These are phyloP conservation scores for Trapa incisa DNA, from an alignment of 345 rosid species.

Conservation along the genomic window DNA sequence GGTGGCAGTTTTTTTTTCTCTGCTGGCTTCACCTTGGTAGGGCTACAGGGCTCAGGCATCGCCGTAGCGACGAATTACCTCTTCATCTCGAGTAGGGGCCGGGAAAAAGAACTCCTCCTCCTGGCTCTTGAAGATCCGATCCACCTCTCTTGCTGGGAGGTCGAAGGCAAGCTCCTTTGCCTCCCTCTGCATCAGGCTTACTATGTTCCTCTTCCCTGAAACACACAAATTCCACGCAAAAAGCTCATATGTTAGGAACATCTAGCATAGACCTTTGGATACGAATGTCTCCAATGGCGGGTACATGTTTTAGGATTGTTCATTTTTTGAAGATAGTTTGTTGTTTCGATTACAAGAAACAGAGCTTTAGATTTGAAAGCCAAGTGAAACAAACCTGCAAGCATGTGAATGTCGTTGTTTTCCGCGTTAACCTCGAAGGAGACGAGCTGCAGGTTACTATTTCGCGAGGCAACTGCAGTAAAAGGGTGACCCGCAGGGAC, in stretches of 20 bases:
- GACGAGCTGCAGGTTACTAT: constrained; percentile 15
- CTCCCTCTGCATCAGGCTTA: constrained; percentile 24
- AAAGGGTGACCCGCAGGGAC: constrained; percentile 37
- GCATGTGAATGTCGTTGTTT: constrained; percentile 23
- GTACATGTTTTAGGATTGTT: too few relatives aligned
- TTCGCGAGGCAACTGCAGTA: constrained; percentile 17
- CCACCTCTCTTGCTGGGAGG: constrained; percentile 19
- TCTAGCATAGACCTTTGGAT: too few relatives aligned
- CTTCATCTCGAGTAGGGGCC: constrained; percentile 18
- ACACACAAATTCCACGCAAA: not conserved
- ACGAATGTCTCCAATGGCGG: too few relatives aligned
- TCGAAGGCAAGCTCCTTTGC: constrained; percentile 34
- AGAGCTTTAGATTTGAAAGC: not conserved
- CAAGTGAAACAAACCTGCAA: constrained; percentile 14
- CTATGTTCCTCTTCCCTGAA: constrained; percentile 19
- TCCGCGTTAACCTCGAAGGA: constrained; percentile 34
- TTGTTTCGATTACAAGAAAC: too few relatives aligned
- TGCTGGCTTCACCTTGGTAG: not conserved
- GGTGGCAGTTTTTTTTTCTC: not conserved
- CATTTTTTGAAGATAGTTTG: too few relatives aligned
- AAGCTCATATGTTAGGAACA: too few relatives aligned
- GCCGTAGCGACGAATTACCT: not conserved
- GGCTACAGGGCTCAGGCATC: not conserved
- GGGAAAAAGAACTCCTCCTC: constrained; percentile 31
- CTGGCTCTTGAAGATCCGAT: constrained; percentile 26